Evolutionary conservation across 805 yeast species (phyloP), one percentile per base, ranked within the genome.

Genomic region (Isabelozyma rhagii): DNA sequence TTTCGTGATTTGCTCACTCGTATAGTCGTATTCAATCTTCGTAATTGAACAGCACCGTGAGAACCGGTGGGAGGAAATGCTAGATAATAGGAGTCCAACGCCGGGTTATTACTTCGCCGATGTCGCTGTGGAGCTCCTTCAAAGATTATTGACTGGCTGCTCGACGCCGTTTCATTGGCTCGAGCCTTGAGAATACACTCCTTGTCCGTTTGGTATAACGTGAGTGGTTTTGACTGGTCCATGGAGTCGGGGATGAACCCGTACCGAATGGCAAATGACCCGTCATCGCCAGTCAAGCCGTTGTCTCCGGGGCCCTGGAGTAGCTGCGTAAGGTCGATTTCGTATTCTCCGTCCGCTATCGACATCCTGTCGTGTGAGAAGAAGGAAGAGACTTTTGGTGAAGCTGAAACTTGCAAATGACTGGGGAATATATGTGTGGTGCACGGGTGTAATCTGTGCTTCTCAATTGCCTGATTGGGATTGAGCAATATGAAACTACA

Each of bases 311-410:
- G n/a, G 53, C 60, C 45, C 41, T 39, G 41, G 45, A 43, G 45
- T 10, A 43, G 45, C 43, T 41, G 28, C 14, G 67, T 58, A 43
- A 72, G 54, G 49, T 73, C 78, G 39, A 74, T 64, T 27, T 70
- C 77, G 56, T 74, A 74, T 53, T 74, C 79, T 14, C 79, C 79
- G 57, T 74, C 77, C 14, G 71, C 47, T 27, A 53, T 18, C 17
- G 50, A 38, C 55, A 53, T 53, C 25, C 25, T 21, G 25, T 21
- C 25, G 4, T 21, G 25, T 21, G 36, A 31, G 36, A 31, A 31
- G 36, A 13, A 8, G 36, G 36, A 8, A 31, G 36, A 21, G 25
- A 6, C 25, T 21, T 21, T 21, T 21, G 25, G 25, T 21, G 25
- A 21, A 2, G 25, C 3, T 21, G 25, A 21, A 21, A 21, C 25